Percentiles rank a stretch among this genome's conserved stretches.
phyloP scores from a whole-genome alignment of 2,329 filamentous ascomycete species.

The Cladobotryum mycophilum region DNA sequence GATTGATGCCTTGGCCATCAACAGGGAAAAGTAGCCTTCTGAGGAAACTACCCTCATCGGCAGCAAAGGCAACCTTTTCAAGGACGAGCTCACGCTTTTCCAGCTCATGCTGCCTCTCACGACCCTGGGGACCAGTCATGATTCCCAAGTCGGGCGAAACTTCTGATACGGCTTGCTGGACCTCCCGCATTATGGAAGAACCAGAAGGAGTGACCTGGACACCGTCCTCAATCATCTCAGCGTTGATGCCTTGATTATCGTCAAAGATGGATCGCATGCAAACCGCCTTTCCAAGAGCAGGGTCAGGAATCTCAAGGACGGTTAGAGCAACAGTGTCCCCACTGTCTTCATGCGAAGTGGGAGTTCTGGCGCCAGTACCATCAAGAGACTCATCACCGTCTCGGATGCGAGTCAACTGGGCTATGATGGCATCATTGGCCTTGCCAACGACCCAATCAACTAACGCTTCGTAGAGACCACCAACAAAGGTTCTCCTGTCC shows the following conservation, averaged over 20 bases:
- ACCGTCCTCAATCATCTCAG: constrained; percentile 95
- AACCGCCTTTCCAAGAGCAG: constrained; percentile 77
- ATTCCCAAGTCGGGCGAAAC: constrained; percentile 76
- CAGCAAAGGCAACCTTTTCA: constrained; percentile 78
- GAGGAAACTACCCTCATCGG: constrained; percentile 76
- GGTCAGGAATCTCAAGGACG: constrained; percentile 76
- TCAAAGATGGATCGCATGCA: constrained; percentile 88
- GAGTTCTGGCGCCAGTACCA: constrained; percentile 55
- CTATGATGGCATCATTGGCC: constrained; percentile 77
- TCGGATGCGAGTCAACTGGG: constrained; percentile 62
- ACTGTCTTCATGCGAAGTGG: constrained; percentile 62
- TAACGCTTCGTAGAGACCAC: constrained; percentile 83
- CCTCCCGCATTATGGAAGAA: constrained; percentile 80
- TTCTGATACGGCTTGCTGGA: constrained; percentile 73
- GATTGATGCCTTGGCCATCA: constrained; percentile 68
- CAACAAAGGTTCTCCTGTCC: constrained; percentile 76
- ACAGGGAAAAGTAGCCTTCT: constrained; percentile 76
- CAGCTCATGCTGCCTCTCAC: constrained; percentile 69
- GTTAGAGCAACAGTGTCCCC: constrained; percentile 86
- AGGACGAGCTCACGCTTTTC: constrained; percentile 79
- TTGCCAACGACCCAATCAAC: constrained; percentile 92
- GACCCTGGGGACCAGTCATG: constrained; percentile 56
- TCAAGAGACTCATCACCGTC: constrained; percentile 63
- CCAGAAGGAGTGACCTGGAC: constrained; percentile 67
- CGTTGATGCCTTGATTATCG: constrained; percentile 85